Percentiles rank a stretch among this genome's conserved stretches.
phyloP scores from a whole-genome alignment of 1,284 basidiomycete genomes.

The Volvariella surrecta region DNA sequence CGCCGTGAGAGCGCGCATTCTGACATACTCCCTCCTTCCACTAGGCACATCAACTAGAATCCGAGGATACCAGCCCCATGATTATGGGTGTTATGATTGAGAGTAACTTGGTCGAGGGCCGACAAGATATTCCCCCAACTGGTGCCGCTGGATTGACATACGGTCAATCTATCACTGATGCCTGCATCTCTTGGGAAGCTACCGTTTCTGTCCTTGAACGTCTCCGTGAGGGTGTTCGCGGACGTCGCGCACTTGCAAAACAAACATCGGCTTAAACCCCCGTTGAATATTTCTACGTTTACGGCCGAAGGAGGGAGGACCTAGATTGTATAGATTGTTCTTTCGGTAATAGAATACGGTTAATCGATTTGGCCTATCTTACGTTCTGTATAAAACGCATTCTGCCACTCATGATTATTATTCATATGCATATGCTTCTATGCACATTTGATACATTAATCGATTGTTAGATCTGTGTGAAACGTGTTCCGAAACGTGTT shows the following conservation, averaged over 20 bases:
- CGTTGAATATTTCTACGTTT: neutral
- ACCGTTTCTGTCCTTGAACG: conserved; percentile 77
- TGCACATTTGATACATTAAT: no score
- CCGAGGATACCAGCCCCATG: conserved; percentile 58
- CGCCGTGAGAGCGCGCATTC: conserved; percentile 1
- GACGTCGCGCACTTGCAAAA: conserved; percentile 49
- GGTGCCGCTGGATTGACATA: conserved; percentile 78
- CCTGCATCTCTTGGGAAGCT: conserved; percentile 86
- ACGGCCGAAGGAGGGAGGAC: no score
- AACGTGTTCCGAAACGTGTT: no score
- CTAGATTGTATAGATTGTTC: no score
- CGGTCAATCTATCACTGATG: conserved; percentile 86
- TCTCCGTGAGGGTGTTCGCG: conserved; percentile 73
- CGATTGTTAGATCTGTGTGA: no score
- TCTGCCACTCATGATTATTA: neutral
- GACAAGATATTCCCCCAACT: conserved; percentile 77
- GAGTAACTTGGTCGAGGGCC: conserved; percentile 85
- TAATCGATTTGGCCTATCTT: no score
- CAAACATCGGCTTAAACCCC: conserved; percentile 16
- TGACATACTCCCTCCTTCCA: conserved; percentile 4
- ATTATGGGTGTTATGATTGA: conserved; percentile 99
- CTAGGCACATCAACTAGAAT: conserved; percentile 66
- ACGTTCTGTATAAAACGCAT: no score
- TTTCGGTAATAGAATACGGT: no score
- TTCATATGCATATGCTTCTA: neutral